Evolutionary conservation across 1,284 basidiomycete species (phyloP), one percentile per base, ranked within the genome.

Genomic region (Athelia psychrophila): DNA sequence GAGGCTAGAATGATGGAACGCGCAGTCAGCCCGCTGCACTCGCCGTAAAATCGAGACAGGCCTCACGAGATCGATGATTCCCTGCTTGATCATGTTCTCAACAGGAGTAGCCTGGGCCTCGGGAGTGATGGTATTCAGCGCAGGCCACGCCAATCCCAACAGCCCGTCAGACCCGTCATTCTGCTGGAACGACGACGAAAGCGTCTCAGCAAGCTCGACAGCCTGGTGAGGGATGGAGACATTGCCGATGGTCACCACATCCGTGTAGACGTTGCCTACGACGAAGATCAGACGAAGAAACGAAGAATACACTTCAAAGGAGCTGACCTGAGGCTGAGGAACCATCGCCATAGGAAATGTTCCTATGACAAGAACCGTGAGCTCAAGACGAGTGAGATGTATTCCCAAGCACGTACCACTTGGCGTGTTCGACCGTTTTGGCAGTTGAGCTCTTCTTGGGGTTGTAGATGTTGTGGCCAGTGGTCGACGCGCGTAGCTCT

Each of bases 321-420:
- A 42, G 16, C 38, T 8, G 38, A 20, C 69, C 27, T 30, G 65
- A 65, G 35, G 69, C 70, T 15, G 65, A 67, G 18, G 44, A 46
- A 18, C 71, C 70, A 58, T 74, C 72, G 36, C 71, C 72, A 53
- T 74, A 74, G 23, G 64, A 67, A 49, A 74, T 74, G 51, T 68
- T 64, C 38, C 38, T 42, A 30, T 30, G 6, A 30, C 27, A 30
- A 30, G 13, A 30, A 30, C 5, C 6, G 27, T 6, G 9, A 42
- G n/a, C 6, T 42, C 38, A 42, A 42, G 38, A 42, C 9, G 38
- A 35, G n/a, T 35, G 33, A 35, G n/a, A 12, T 35, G 33, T 10
- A 35, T 12, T 35, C n/a, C n/a, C n/a, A n/a, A n/a, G n/a, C n/a
- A n/a, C 38, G 6, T 8, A 42, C 71, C 71, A 73, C 3, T 61